phyloP scores from a whole-genome alignment of 306 rosid species.

The Arachis stenosperma region DNA sequence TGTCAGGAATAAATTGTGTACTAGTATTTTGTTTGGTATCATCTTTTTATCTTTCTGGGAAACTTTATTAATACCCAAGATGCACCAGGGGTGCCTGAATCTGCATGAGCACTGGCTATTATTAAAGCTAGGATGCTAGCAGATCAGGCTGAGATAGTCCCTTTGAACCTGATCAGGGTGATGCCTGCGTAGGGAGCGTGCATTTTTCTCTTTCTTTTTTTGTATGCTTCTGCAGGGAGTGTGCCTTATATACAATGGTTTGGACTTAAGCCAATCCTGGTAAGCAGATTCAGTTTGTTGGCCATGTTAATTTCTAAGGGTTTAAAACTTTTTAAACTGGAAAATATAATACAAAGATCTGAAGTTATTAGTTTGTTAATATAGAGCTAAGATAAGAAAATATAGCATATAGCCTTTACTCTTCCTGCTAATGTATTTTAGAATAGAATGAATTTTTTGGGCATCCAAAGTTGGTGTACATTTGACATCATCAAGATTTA shows the following conservation, averaged over 20 bases:
- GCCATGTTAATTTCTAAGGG: constrained; percentile 32
- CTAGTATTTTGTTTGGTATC: constrained; percentile 20
- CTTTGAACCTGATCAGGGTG: constrained; percentile 99
- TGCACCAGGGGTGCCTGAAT: constrained; percentile 99
- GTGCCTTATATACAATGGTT: constrained; percentile 35
- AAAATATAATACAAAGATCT: background rate
- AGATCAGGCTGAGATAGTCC: constrained; percentile 98
- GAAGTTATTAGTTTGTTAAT: constrained; percentile 7
- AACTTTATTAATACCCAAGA: constrained; percentile 61
- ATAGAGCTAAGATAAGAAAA: constrained; percentile 4
- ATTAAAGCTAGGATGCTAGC: constrained; percentile 53
- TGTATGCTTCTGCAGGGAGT: constrained; percentile 71
- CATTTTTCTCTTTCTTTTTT: constrained; percentile 47
- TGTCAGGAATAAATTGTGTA: constrained; percentile 51
- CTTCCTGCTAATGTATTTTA: background rate
- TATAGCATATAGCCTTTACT: background rate
- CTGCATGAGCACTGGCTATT: constrained; percentile 60
- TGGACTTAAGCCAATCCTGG: constrained; percentile 44
- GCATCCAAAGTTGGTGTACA: no score
- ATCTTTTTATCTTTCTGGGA: constrained; percentile 18
- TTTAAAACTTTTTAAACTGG: constrained; percentile 37
- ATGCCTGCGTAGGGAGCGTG: constrained; percentile 99
- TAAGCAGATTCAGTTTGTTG: constrained; percentile 46
- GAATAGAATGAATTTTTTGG: background rate
- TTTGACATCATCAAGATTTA: no score